Base-by-base conservation (phyloP, 345 rosid species). In the Boechera divaricarpa region DNA sequence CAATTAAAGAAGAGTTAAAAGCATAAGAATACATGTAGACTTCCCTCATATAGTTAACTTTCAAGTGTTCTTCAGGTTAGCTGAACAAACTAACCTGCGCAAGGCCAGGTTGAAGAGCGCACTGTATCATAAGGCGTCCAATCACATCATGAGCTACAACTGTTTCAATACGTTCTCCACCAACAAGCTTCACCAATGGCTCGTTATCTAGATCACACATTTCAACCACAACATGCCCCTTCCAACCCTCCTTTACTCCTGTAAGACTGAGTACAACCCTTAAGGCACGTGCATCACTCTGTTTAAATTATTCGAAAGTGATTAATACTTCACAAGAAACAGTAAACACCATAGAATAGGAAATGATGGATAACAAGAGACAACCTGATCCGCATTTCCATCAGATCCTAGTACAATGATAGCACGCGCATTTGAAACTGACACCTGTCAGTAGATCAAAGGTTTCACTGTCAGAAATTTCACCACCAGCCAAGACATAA, bases 131-230 rank as follows among this genome's bases (percentile, higher is more conserved):
- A 80, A 93, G 86, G 60, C 97, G 94, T 18, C 96, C 97, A 56
- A 93, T 93, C 82, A 93, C 98, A 84, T 91, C 98, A 84, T 93
- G 97, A 5, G 98, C 96, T 72, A 87, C 98, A 78, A 91, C 94
- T 35, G 98, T 91, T 88, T 93, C 97, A 58, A 89, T 86, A 32
- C 83, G 89, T 45, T 90, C 96, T 78, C 94, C 98, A 77, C 98
- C 97, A 74, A 93, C 98, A 86, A 91, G 97, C 87, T 89, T 93
- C 76, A 93, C 96, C 62, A 93, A 82, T 69, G 94, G 97, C 79
- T 91, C 98, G 69, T 93, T 93, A 83, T 93, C 98, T 52, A 93
- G 85, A 81, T 93, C 97, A 80, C 97, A 89, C 97, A 93, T 88
- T 87, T 93, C 98, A 31, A 91, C 95, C 31, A 91, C 98, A 76